Base-by-base conservation (phyloP, 345 rosid species). In the Zanthoxylum bungeanum region DNA sequence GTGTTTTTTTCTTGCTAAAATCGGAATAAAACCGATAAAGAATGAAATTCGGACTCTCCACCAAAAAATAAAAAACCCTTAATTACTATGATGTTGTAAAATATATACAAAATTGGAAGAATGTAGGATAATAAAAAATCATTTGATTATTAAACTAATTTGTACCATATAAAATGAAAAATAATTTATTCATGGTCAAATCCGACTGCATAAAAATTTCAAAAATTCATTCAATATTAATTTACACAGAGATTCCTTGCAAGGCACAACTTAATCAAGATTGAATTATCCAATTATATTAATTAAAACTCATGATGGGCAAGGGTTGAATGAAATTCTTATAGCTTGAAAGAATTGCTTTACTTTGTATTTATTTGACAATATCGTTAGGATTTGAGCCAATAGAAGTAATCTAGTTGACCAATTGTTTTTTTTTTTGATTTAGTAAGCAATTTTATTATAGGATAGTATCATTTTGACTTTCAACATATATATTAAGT, bases 231-330 rank as follows among this genome's bases (percentile, higher is more conserved):
- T 49, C 19, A 66, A 30, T 49, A 67, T 33, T 34, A 11, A 24
- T 17, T 6, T 40, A 55, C 19, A 1, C 8, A 19, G 37, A 10
- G 28, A 40, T 56, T 56, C 30, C 72, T 56, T 55, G 72, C 53
- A 57, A 69, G 72, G 28, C 39, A 69, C 37, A 55, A 52, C 57
- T 52, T 10, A 11, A 40, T 52, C 7, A 37, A 4, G 9, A 24
- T 40, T 42, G 39, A 27, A 56, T 39, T 40, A n/a, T 56, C 64
- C 64, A 57, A 69, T n/a, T 69, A 10, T 6, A 56, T 19, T n/a
- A 11, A 42, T 24, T 50, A 11, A 51, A 33, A 50, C 30, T 42
- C 4, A 50, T 49, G 28, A 33, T 3, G 31, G 24, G 7, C 14
- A 47, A 44, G 40, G 19, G 2, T 46, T 64, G 19, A 9, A 19